phyloP scores from a whole-genome alignment of 2,329 filamentous ascomycete genomes.

The Sporothrix globosa region DNA sequence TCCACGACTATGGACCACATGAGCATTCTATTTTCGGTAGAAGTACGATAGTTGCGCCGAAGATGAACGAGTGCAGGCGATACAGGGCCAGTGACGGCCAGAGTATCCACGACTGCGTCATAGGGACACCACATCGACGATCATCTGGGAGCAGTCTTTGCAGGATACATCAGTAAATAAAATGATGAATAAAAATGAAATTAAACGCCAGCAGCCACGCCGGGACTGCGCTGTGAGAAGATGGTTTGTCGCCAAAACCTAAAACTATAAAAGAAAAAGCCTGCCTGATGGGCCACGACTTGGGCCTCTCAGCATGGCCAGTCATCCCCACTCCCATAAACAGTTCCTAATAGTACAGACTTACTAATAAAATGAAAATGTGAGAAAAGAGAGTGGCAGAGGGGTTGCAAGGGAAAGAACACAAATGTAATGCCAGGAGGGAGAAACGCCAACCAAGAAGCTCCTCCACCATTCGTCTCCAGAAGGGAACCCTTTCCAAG shows the following conservation, averaged over 20 bases:
- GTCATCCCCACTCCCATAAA: background rate
- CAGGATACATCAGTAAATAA: background rate
- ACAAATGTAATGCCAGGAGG: background rate
- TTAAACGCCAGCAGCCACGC: conserved; percentile 26
- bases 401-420: background rate
- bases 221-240: conserved; percentile 11
- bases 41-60: background rate
- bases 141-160: background rate
- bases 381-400: conserved; percentile 6
- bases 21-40: background rate
- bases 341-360: conserved; percentile 9
- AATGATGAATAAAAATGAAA: background rate
- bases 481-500: background rate
- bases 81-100: background rate
- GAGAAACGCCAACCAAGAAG: background rate
- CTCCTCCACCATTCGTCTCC: background rate
- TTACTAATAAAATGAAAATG: background rate
- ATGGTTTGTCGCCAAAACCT: background rate
- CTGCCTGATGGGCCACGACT: background rate
- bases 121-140: too few species aligned
- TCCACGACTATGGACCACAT: too few species aligned
- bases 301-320: background rate
- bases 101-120: background rate
- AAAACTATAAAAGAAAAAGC: conserved; percentile 2
- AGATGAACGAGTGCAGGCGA: background rate